phyloP scores from a whole-genome alignment of 768 basidiomycete species.

The Pulveroboletus frians region DNA sequence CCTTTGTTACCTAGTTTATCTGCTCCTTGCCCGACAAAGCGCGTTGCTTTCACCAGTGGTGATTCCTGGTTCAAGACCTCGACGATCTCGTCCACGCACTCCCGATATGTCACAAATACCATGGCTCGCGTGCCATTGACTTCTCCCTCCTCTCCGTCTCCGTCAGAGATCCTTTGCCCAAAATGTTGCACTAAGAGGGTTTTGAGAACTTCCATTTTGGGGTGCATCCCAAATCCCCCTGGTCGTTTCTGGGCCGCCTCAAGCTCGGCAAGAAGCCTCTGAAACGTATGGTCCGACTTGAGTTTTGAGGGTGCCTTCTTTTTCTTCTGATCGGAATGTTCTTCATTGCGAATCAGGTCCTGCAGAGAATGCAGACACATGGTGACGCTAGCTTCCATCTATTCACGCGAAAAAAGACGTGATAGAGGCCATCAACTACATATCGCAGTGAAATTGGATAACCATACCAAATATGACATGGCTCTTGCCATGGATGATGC shows the following conservation, averaged over 20 bases:
- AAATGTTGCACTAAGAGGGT: constrained; percentile 78
- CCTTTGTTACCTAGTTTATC: constrained; percentile 87
- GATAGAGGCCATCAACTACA: not conserved
- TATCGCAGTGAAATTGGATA: not conserved
- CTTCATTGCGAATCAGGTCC: constrained; percentile 42
- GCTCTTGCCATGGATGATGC: constrained; percentile 65
- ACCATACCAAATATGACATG: constrained; percentile 80
- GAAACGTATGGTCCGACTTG: constrained; percentile 53
- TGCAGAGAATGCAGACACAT: constrained; percentile 71
- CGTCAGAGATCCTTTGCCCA: constrained; percentile 36
- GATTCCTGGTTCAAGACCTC: constrained; percentile 67
- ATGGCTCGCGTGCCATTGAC: constrained; percentile 64
- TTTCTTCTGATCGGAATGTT: constrained; percentile 28
- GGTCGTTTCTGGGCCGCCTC: constrained; percentile 45
- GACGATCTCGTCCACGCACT: constrained; percentile 89
- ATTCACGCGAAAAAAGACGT: not conserved
- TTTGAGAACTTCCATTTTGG: constrained; percentile 87
- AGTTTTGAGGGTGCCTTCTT: constrained; percentile 40
- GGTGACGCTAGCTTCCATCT: constrained; percentile 79
- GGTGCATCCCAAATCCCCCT: constrained; percentile 63
- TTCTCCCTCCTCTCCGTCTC: constrained; percentile 29
- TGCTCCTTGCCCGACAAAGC: constrained; percentile 87
- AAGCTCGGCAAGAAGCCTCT: constrained; percentile 62
- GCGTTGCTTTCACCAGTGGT: constrained; percentile 74
- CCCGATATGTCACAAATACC: constrained; percentile 90